A percentile compares a stretch with the other conserved stretches of the same genome.
Evolutionary conservation across 228 moss, liverwort and hornwort species (phyloP).

Genomic region (Sphagnum fallax): DNA sequence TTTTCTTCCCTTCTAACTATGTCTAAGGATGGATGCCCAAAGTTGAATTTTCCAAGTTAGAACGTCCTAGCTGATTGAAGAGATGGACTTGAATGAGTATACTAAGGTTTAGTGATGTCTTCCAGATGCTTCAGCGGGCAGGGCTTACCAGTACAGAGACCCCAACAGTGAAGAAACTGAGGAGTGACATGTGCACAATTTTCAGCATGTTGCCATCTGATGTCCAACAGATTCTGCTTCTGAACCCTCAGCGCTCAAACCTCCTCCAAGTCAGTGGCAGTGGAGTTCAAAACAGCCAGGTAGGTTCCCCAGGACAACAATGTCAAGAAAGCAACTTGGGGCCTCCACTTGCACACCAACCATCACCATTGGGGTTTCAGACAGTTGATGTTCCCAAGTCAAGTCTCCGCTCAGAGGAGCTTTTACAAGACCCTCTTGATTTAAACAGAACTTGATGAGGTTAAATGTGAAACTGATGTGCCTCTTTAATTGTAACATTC

Average conservation of each 20-base stretch:
- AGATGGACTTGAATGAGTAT: too few relatives aligned
- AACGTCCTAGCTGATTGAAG: too few relatives aligned
- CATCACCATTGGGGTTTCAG: conserved; percentile 15
- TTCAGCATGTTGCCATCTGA: conserved; percentile 74
- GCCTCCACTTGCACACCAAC: conserved; percentile 22
- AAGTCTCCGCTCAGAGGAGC: conserved; percentile 40
- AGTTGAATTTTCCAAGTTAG: too few relatives aligned
- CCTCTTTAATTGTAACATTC: too few relatives aligned
- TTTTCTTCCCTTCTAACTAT: too few relatives aligned
- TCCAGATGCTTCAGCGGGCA: conserved; percentile 77
- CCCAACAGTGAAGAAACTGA: conserved; percentile 67
- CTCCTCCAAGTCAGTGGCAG: conserved; percentile 64
- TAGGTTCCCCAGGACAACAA: not conserved
- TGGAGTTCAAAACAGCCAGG: conserved; percentile 27
- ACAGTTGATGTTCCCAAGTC: conserved; percentile 10
- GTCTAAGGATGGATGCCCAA: too few relatives aligned
- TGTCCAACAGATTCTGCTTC: conserved; percentile 90
- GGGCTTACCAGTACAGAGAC: conserved; percentile 72
- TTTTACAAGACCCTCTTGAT: conserved; percentile 73
- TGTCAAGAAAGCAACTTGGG: not conserved
- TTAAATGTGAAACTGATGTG: too few relatives aligned
- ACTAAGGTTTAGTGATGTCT: not conserved
- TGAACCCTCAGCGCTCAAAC: conserved; percentile 81
- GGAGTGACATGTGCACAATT: conserved; percentile 83
- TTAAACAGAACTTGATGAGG: conserved; percentile 52